Conservation (phyloP, 2,329 filamentous ascomycete genomes). For the Fusarium ramigenum region DNA sequence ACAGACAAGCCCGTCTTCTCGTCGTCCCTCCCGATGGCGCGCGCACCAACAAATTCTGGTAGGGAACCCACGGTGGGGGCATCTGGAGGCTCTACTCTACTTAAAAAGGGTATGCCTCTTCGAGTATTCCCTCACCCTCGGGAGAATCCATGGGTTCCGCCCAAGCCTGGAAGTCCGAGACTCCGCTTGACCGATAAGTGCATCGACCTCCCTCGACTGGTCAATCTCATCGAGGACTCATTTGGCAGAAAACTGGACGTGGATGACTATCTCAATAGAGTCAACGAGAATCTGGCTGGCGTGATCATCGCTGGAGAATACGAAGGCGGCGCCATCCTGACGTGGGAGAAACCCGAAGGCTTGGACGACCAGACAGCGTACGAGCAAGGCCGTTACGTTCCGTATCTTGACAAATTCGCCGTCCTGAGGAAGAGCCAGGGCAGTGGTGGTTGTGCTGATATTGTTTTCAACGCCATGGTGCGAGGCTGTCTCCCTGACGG, state of each 20-base stretch:
- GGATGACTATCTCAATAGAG: slow-evolving; percentile 81
- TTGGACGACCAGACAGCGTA: slow-evolving; percentile 64
- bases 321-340: slow-evolving; percentile 92
- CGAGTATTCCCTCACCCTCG: slow-evolving; percentile 83
- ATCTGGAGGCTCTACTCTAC: slow-evolving; percentile 74
- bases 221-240: slow-evolving; percentile 91
- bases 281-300: slow-evolving; percentile 83
- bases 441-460: slow-evolving; percentile 90
- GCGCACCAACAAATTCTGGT: slow-evolving; percentile 57
- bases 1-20: slow-evolving; percentile 95
- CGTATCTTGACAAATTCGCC: slow-evolving; percentile 97
- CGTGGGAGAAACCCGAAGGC: slow-evolving; percentile 84
- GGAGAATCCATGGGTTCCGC: slow-evolving; percentile 73
- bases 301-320: slow-evolving; percentile 96
- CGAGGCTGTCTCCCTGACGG: slow-evolving; percentile 86
- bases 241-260: slow-evolving; percentile 88
- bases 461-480: slow-evolving; percentile 97
- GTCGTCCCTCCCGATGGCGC: slow-evolving; percentile 82
- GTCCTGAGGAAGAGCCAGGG: slow-evolving; percentile 90
- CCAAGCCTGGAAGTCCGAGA: slow-evolving; percentile 65
- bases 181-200: slow-evolving; percentile 80
- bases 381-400: slow-evolving; percentile 74
- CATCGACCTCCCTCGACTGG: slow-evolving; percentile 83
- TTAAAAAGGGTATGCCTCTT: slow-evolving; percentile 91
- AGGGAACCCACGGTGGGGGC: slow-evolving; percentile 18